Conservation (phyloP, 2,329 filamentous ascomycete genomes). For the Sporothrix inflata region DNA sequence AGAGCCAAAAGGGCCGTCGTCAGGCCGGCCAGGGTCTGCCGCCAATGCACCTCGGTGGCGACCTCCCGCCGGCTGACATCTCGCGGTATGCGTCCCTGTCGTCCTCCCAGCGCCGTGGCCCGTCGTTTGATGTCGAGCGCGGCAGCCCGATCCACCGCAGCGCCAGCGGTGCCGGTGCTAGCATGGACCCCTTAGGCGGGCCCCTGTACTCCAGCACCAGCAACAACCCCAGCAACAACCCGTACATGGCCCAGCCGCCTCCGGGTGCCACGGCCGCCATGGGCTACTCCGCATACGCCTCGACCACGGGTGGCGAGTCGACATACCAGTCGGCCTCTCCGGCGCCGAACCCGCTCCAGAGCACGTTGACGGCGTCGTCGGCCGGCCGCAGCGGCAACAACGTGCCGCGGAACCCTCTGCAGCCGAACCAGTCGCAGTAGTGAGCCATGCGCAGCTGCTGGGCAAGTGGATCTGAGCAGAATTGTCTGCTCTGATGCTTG, state of each 20-base stretch:
- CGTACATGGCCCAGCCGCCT: conserved; percentile 23
- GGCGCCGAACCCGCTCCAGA: conserved; percentile 30
- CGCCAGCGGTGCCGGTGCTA: background rate
- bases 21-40: conserved; percentile 53
- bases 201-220: conserved; percentile 15
- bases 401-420: background rate
- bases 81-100: conserved; percentile 35
- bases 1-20: conserved; percentile 54
- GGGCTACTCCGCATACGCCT: conserved; percentile 10
- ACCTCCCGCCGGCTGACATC: conserved; percentile 38
- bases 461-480: background rate
- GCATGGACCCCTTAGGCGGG: background rate
- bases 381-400: conserved; percentile 17
- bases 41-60: conserved; percentile 39
- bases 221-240: conserved; percentile 26
- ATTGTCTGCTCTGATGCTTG: background rate
- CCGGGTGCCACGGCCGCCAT: conserved; percentile 17
- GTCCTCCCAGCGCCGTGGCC: conserved; percentile 38
- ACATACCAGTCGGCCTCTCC: background rate
- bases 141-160: background rate
- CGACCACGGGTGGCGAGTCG: conserved; percentile 8
- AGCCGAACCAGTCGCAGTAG: background rate
- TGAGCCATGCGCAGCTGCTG: background rate
- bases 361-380: conserved; percentile 8
- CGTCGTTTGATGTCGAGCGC: conserved; percentile 49